These are phyloP conservation scores for Aureobasidium sp. DNA, from an alignment of 2,329 filamentous ascomycete genomes.

Conservation along the genomic window DNA sequence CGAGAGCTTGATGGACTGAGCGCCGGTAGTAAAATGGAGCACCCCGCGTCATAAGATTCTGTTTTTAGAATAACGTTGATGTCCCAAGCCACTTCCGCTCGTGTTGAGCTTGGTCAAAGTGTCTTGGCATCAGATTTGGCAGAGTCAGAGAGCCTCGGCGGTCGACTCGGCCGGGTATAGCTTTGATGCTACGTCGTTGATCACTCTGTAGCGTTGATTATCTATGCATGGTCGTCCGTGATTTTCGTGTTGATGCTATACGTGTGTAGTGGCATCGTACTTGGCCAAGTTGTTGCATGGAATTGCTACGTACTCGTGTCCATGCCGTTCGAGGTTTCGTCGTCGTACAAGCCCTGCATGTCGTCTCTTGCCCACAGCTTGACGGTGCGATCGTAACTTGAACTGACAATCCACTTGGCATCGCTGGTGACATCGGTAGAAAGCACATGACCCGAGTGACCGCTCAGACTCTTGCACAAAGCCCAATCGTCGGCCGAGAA, in stretches of 20 bases:
- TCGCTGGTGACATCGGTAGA: slow-evolving; percentile 84
- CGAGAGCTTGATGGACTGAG: background rate
- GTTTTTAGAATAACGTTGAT: background rate
- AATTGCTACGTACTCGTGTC: slow-evolving; percentile 8
- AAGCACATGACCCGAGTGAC: slow-evolving; percentile 86
- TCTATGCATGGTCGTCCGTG: background rate
- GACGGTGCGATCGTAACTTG: slow-evolving; percentile 87
- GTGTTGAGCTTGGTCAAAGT: slow-evolving; percentile 1
- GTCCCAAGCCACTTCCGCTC: slow-evolving; percentile 8
- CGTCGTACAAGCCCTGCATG: slow-evolving; percentile 39
- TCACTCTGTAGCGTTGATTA: background rate
- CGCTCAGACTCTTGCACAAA: slow-evolving; percentile 75
- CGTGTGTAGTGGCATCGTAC: background rate
- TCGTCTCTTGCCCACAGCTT: slow-evolving; percentile 94
- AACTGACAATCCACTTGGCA: slow-evolving; percentile 87
- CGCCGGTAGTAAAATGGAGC: background rate
- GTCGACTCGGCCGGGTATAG: background rate
- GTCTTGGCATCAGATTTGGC: background rate
- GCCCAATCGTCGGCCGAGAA: slow-evolving; percentile 97
- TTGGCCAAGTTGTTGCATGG: background rate
- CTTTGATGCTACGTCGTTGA: background rate
- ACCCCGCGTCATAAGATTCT: slow-evolving; percentile 5
- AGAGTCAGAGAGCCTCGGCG: background rate
- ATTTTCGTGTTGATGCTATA: background rate
- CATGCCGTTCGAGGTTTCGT: background rate